Conservation (phyloP, 2,329 filamentous ascomycete genomes). For the Apiospora malaysiana region DNA sequence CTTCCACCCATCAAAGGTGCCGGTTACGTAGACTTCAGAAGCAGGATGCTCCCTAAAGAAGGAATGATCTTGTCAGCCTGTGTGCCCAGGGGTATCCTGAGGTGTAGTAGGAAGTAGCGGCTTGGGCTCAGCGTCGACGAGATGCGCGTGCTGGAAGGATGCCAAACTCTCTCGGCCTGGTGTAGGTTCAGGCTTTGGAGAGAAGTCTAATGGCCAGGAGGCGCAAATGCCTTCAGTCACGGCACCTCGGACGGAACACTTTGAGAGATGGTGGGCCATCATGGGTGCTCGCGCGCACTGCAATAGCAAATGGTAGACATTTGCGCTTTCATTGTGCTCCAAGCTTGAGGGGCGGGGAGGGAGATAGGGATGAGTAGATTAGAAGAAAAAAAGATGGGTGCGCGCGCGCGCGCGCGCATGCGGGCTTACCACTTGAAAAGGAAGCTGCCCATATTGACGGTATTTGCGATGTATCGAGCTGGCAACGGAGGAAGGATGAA, state of each 20-base stretch:
- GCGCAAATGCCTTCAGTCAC: constrained; percentile 9
- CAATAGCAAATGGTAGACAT: background rate
- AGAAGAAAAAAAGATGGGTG: constrained; percentile 4
- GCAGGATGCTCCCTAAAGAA: constrained; percentile 77
- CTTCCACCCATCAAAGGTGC: constrained; percentile 93
- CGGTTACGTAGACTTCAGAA: constrained; percentile 90
- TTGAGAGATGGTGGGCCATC: constrained; percentile 10
- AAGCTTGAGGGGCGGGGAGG: constrained; percentile 12
- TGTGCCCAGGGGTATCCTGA: background rate
- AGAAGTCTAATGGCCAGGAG: constrained; percentile 18
- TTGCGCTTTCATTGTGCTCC: background rate
- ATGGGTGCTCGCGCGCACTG: constrained; percentile 10
- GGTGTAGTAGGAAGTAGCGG: background rate
- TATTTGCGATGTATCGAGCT: background rate
- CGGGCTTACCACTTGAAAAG: constrained; percentile 72
- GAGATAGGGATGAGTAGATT: constrained; percentile 16
- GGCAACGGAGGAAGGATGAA: constrained; percentile 11
- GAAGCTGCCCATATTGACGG: constrained; percentile 65
- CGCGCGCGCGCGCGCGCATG: background rate
- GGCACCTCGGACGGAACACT: background rate
- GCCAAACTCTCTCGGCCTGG: background rate
- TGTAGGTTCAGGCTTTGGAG: background rate
- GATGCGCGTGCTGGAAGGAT: background rate
- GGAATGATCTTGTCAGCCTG: constrained; percentile 26
- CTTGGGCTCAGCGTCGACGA: background rate